A percentile compares a stretch with the other conserved stretches of the same genome.
These are phyloP conservation scores for Aspergillus texensis DNA, from an alignment of 2,329 filamentous ascomycete species.

Conservation along the genomic window DNA sequence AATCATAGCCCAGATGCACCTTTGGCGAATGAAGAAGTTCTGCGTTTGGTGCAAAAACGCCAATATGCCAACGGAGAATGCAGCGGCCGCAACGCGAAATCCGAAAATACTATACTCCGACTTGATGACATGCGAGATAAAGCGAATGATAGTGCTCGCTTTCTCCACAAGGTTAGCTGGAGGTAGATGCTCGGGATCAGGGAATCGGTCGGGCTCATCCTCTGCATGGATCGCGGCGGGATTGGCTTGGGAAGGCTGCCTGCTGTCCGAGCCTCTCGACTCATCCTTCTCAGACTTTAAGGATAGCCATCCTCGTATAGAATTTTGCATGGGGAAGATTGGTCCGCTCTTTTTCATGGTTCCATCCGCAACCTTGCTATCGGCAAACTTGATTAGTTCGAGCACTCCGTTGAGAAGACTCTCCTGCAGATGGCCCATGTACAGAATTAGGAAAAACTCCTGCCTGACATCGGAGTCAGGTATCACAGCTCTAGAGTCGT, in stretches of 20 bases:
- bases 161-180: conserved; percentile 63
- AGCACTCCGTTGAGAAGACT: conserved; percentile 61
- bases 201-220: conserved; percentile 43
- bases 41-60: conserved; percentile 66
- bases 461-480: conserved; percentile 40
- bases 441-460: conserved; percentile 64
- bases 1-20: conserved; percentile 75
- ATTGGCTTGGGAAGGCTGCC: conserved; percentile 22
- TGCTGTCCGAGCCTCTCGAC: conserved; percentile 5
- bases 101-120: conserved; percentile 70
- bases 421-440: conserved; percentile 68
- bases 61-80: conserved; percentile 69
- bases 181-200: conserved; percentile 72
- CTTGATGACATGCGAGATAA: conserved; percentile 60
- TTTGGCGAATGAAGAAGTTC: conserved; percentile 66
- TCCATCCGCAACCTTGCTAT: conserved; percentile 63
- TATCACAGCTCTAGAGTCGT: conserved; percentile 8
- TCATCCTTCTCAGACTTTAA: conserved; percentile 17
- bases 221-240: conserved; percentile 54
- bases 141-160: conserved; percentile 61
- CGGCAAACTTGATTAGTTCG: conserved; percentile 67
- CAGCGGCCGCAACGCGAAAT: conserved; percentile 70
- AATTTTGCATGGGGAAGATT: conserved; percentile 63
- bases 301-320: conserved; percentile 63
- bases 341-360: conserved; percentile 63